These are phyloP conservation scores for Babesia bigemina DNA, from an alignment of 169 alveolate genomes.

Conservation along the genomic window DNA sequence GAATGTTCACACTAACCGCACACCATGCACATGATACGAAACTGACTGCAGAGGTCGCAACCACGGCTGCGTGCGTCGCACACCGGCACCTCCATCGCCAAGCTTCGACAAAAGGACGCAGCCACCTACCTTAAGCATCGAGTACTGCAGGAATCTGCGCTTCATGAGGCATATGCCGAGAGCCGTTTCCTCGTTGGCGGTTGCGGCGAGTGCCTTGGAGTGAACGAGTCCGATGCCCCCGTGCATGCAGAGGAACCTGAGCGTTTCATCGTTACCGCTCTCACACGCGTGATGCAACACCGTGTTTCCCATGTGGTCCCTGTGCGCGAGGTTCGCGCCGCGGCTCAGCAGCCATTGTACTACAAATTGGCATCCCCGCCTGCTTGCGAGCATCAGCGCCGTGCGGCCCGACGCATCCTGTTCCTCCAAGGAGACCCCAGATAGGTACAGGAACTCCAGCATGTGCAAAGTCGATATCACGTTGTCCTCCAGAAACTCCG, in stretches of 20 bases:
- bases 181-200: constrained; percentile 50
- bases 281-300: constrained; percentile 76
- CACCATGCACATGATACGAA: no score
- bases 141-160: constrained; percentile 42
- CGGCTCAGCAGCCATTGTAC: constrained; percentile 87
- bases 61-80: not conserved
- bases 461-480: constrained; percentile 78
- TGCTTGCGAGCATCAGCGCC: constrained; percentile 85
- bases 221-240: constrained; percentile 56
- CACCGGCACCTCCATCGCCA: not conserved
- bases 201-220: constrained; percentile 43
- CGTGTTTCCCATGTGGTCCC: constrained; percentile 79
- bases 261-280: constrained; percentile 65
- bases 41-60: no score
- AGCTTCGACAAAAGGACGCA: no score
- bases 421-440: constrained; percentile 88
- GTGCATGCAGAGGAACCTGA: constrained; percentile 59
- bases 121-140: constrained; percentile 38
- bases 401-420: constrained; percentile 88
- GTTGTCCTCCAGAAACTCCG: constrained; percentile 82
- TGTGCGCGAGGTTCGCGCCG: constrained; percentile 82
- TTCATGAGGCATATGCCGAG: constrained; percentile 58
- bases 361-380: constrained; percentile 81
- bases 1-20: no score
- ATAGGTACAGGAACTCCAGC: constrained; percentile 82